Base-by-base conservation (phyloP, 1,284 basidiomycete species). In the Wolfiporia cocos region DNA sequence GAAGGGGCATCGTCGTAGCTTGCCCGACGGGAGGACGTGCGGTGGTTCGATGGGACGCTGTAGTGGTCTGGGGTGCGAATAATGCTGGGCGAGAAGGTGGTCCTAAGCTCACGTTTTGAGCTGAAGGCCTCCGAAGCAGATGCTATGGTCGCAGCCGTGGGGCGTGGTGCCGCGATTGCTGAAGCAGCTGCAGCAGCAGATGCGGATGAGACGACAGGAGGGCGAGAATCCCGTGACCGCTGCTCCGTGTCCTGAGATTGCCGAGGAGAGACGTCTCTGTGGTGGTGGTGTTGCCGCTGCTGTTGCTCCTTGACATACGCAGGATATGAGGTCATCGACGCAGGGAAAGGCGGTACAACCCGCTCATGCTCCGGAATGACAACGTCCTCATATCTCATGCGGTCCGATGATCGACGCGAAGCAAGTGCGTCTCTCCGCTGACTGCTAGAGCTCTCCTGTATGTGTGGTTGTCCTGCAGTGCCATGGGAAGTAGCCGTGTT, bases 61-160 rank as follows among this genome's bases (percentile, higher is more conserved):
- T 80, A 81, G 55, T 79, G 70, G 9, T 69, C 65, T 5, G 83
- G 83, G 3, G 76, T 81, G 34, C 82, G 77, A 19, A 86, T 66
- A 56, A 84, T 79, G 34, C 65, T 74, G 15, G 74, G 55, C 2
- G 79, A 78, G 52, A 86, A 86, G 1, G 84, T 85, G 0, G 79
- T 67, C 34, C 76, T 71, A 12, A 85, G 70, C 17, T 76, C 70
- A 17, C 57, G 63, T 38, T 62, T 66, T 7, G 70, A 54, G 0
- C 71, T 78, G 51, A 71, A 81, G 1, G 62, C 58, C 24, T 41
- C 3, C 17, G 52, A 29, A 20, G 57, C 56, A 31, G 54, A 52
- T 15, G 45, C 39, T 17, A 53, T 33, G 41, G 48, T 37, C 42
- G 33, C 14, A 15, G 15, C 22, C 6, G 15, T 10, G 11, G 14